Evolutionary conservation across 805 yeast genomes (phyloP), one percentile per base, ranked within the genome.

Genomic region (Saccharomycopsis microspora): DNA sequence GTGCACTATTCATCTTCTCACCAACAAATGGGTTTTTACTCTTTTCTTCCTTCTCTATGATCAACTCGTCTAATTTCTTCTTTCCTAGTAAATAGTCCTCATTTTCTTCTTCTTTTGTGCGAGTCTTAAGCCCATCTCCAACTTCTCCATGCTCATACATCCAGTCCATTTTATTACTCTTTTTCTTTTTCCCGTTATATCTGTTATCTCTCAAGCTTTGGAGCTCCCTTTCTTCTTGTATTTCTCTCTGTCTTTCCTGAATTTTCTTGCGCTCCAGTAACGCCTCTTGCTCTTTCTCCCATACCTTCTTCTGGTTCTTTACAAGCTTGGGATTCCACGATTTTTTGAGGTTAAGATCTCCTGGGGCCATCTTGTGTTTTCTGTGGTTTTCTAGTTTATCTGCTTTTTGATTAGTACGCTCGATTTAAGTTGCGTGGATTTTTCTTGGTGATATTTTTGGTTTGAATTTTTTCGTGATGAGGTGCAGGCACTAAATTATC

Each of bases 251-350:
- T 32, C 82, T 65, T 56, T 80, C 80, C 51, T 77, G 72, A 34
- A 81, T 76, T 57, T 75, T 74, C 55, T 75, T 74, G 43, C 80
- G 74, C 57, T 85, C 94, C n/a, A 74, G 74, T 5, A 86, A 65
- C 5, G 83, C 79, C 39, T 81, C 81, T 59, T 85, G 88, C 58
- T 93, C 97, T 46, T 69, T 71, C 54, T 78, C 72, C 90, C 95
- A 83, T 35, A 90, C 89, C 58, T 81, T 84, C 55, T 80, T 81
- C 64, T 82, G 87, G 69, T 90, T 90, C 61, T 82, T 85, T 60
- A 85, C 68, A 44, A 86, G 70, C 42, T 83, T 89, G 3, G 98
- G 97, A 63, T 90, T 87, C 98, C 97, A 90, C 52, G 97, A 90
- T 62, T 90, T 90, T 66, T 90, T 84, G 48, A 89, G 64, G 61